Base-by-base conservation (phyloP, 805 yeast genomes). In the Myxozyma udenii region DNA sequence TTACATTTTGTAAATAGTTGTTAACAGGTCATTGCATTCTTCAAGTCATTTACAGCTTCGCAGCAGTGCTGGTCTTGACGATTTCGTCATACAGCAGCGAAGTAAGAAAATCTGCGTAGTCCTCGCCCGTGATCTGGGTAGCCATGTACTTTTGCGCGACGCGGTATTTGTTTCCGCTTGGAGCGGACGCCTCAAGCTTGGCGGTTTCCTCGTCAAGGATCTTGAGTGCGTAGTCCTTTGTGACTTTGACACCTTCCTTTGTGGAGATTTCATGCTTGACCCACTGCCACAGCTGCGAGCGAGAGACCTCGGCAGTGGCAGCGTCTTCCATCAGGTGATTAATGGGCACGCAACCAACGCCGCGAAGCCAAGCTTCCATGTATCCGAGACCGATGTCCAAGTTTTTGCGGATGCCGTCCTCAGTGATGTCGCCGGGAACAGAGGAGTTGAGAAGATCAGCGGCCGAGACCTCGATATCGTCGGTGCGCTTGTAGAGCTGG, bases 281-380 rank as follows among this genome's bases (percentile, higher is more conserved):
- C 89, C 89, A 84, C 67, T 83, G 85, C 78, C 84, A 79, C 62
- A 83, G 76, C 70, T 80, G 85, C 30, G 83, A 75, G 63, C 88
- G 76, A 25, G 85, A 81, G n/a, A 83, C 87, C 68, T 83, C 87
- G 46, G 87, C 87, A 49, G 87, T 83, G 46, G 87, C 87, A 30
- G 87, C 87, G 63, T 83, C 87, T 71, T 83, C 88, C 88, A 83
- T 83, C 68, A 83, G 73, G 68, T 75, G 80, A 74, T 83, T 80
- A 70, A 83, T 82, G 57, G 88, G 87, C 50, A 83, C 86, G 68
- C 86, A 81, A 9, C 87, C 87, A 51, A 79, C 70, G 48, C 84
- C 84, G 55, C 85, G 73, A 62, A 83, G 78, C 87, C 87, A 82
- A 32, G 86, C 86, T 71, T 81, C 87, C 71, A 81, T 80, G 70